These are phyloP conservation scores for Cyphellophora attinorum DNA, from an alignment of 2,329 filamentous ascomycete genomes.

Conservation along the genomic window DNA sequence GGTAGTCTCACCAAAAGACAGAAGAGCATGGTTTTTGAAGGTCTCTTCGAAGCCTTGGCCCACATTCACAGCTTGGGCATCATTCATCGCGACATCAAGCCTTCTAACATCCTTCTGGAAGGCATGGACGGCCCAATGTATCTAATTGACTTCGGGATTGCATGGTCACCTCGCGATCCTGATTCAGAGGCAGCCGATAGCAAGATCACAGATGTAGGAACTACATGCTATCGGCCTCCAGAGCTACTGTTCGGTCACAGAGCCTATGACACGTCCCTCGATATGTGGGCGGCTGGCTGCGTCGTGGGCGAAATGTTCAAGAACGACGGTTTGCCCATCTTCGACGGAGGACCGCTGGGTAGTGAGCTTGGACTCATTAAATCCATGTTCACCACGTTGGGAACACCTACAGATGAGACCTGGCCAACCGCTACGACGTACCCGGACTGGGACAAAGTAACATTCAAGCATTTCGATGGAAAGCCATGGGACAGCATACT, in stretches of 20 bases:
- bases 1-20: slow-evolving; percentile 24
- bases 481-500: slow-evolving; percentile 63
- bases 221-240: slow-evolving; percentile 80
- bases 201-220: slow-evolving; percentile 91
- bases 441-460: slow-evolving; percentile 77
- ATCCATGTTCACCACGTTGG: slow-evolving; percentile 85
- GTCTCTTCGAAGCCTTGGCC: slow-evolving; percentile 61
- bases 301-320: slow-evolving; percentile 68
- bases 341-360: slow-evolving; percentile 80
- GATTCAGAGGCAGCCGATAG: slow-evolving; percentile 52
- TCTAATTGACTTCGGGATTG: slow-evolving; percentile 85
- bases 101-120: slow-evolving; percentile 71
- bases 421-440: slow-evolving; percentile 62
- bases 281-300: slow-evolving; percentile 83
- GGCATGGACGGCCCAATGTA: slow-evolving; percentile 61
- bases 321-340: slow-evolving; percentile 52
- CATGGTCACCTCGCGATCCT: slow-evolving; percentile 58
- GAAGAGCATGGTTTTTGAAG: slow-evolving; percentile 45
- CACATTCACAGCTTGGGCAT: slow-evolving; percentile 67
- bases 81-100: slow-evolving; percentile 90
- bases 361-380: slow-evolving; percentile 85
- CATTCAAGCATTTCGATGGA: slow-evolving; percentile 66
- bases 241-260: slow-evolving; percentile 81
- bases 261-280: slow-evolving; percentile 61
- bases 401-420: slow-evolving; percentile 66